phyloP scores from a whole-genome alignment of 2,329 filamentous ascomycete genomes.

The Fusarium succisae region DNA sequence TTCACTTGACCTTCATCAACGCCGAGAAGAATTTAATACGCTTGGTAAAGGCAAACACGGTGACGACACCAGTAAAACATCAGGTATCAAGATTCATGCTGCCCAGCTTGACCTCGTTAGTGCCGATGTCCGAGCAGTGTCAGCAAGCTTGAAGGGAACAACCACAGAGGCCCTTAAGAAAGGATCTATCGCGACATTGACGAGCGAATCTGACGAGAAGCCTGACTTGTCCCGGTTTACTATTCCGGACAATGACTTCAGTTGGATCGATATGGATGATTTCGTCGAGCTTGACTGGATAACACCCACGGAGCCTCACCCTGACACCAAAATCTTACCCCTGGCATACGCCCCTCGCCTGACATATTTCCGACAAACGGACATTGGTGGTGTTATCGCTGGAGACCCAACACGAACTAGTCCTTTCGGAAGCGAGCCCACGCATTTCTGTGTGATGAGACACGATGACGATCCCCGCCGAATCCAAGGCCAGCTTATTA shows the following conservation, averaged over 20 bases:
- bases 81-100: constrained; percentile 94
- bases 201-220: constrained; percentile 65
- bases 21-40: constrained; percentile 90
- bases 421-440: constrained; percentile 91
- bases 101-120: constrained; percentile 91
- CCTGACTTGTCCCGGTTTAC: constrained; percentile 87
- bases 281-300: constrained; percentile 99
- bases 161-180: constrained; percentile 78
- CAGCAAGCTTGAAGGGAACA: constrained; percentile 86
- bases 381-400: constrained; percentile 82
- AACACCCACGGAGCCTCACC: constrained; percentile 86
- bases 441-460: constrained; percentile 95
- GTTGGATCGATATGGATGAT: constrained; percentile 99
- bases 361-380: constrained; percentile 96
- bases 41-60: constrained; percentile 79
- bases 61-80: constrained; percentile 75
- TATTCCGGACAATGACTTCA: constrained; percentile 93
- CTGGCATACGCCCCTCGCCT: constrained; percentile 93
- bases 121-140: constrained; percentile 92
- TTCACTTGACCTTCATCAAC: constrained; percentile 94
- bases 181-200: constrained; percentile 60
- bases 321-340: constrained; percentile 92
- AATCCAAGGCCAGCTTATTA: constrained; percentile 87
- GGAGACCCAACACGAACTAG: constrained; percentile 86
- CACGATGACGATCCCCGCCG: constrained; percentile 86